Conservation (phyloP, 345 rosid species). For the Pistacia vera region DNA sequence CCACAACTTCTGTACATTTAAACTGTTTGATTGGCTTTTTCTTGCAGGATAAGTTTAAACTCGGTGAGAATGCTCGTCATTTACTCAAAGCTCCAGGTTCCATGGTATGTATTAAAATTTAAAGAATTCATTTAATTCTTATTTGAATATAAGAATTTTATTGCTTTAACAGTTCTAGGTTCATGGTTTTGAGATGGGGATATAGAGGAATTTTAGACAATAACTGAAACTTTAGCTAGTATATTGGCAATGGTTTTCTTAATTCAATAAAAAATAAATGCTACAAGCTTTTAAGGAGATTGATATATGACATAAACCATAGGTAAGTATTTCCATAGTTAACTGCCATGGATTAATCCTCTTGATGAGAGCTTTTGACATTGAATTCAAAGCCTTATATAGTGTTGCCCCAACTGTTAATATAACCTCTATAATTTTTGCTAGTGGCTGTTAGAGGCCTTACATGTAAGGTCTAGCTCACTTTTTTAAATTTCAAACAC, state of each 20-base stretch:
- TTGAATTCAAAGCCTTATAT: background rate
- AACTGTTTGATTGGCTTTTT: constrained; percentile 13
- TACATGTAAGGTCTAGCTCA: background rate
- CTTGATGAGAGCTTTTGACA: background rate
- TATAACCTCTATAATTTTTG: background rate
- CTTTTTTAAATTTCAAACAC: background rate
- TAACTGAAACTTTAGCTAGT: background rate
- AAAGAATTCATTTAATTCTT: background rate
- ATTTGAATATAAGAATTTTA: constrained; percentile 5
- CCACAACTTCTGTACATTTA: background rate
- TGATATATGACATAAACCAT: background rate
- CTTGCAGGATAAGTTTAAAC: constrained; percentile 70
- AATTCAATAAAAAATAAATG: background rate
- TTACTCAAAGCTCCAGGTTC: constrained; percentile 43
- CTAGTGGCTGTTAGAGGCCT: background rate
- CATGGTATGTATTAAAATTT: constrained; percentile 38
- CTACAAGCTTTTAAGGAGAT: background rate
- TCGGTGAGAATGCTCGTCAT: constrained; percentile 51
- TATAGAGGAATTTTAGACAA: background rate
- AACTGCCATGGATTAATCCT: background rate
- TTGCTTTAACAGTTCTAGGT: background rate
- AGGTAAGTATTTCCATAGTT: background rate
- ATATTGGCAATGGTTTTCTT: background rate
- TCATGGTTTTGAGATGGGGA: constrained; percentile 5
- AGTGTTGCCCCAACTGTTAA: background rate